Percentiles rank a stretch among this genome's conserved stretches.
Conservation (phyloP, 1,284 basidiomycete species). For the Ceratobasidium sp. region DNA sequence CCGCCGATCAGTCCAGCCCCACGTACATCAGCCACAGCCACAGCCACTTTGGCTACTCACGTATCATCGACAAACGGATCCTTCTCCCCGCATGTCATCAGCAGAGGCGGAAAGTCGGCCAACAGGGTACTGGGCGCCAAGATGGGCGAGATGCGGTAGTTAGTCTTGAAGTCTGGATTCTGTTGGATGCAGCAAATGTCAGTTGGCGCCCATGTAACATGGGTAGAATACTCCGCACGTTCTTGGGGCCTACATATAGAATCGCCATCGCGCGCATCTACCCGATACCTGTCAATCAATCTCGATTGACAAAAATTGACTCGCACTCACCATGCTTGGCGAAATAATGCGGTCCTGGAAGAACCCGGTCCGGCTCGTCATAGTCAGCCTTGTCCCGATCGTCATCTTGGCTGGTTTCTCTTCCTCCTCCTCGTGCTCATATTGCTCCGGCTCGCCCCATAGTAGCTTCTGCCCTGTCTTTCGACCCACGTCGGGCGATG, state of each 20-base stretch:
- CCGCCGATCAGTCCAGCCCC: constrained; percentile 8
- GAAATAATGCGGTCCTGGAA: constrained; percentile 92
- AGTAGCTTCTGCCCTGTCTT: constrained; percentile 42
- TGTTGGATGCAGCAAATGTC: constrained; percentile 53
- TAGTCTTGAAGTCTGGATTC: constrained; percentile 90
- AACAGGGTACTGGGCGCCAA: constrained; percentile 83
- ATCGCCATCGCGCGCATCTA: constrained; percentile 99
- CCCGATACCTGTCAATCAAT: constrained; percentile 58
- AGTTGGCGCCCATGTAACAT: constrained; percentile 28
- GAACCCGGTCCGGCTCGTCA: constrained; percentile 94
- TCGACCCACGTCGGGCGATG: constrained; percentile 37
- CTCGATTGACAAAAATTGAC: constrained; percentile 79
- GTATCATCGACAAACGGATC: constrained; percentile 97
- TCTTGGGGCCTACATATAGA: constrained; percentile 89
- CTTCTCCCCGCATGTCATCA: constrained; percentile 93
- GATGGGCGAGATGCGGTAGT: constrained; percentile 95
- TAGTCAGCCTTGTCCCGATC: constrained; percentile 86
- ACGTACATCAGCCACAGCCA: not conserved
- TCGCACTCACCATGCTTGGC: constrained; percentile 80
- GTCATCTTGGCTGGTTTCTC: constrained; percentile 53
- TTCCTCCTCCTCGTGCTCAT: constrained; percentile 40
- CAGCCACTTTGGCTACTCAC: constrained; percentile 5
- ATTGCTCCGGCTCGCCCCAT: constrained; percentile 31
- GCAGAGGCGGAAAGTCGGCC: constrained; percentile 89
- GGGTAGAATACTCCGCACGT: constrained; percentile 9